Evolutionary conservation across 1,284 basidiomycete species (phyloP), one percentile per base, ranked within the genome.

Genomic region (Hemileia vastatrix): DNA sequence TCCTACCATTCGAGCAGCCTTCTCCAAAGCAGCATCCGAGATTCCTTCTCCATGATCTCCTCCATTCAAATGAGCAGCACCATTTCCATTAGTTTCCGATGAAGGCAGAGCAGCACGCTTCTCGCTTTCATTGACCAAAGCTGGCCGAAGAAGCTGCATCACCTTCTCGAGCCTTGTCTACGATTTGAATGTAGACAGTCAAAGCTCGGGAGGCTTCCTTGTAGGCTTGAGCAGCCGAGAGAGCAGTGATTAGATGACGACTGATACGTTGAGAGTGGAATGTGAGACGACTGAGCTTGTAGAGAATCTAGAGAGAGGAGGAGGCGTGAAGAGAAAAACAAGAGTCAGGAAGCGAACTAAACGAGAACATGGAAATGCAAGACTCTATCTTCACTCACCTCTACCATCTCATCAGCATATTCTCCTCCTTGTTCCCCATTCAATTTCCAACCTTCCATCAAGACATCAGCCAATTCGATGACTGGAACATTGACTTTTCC

Each of bases 201-300:
- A 94, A 80, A 0, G 86, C 86, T 32, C 88, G 83, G 66, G 82
- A 83, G 1, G 90, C 88, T 23, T 91, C 82, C 6, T 79, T 71
- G 6, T 78, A 75, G 65, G 88, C 85, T 0, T 82, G 80, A 4
- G 84, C 80, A 33, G 67, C 54, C 6, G 88, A 78, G 0, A 92
- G 76, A 1, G 85, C 84, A 13, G 2, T 67, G 45, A 83, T 83
- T 79, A 94, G 85, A 75, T 93, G 87, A 0, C 90, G 84, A 61
- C 89, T 81, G 13, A 94, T 79, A 6, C 84, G 82, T 67, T 86
- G 86, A 0, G 88, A 92, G 72, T 94, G 91, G 79, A 95, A 94
- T 0, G 91, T 95, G 21, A 90, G 81, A 19, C 85, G 84, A 6
- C 88, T 91, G 1, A 88, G 85, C 88, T 89, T 91, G 86, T 90